phyloP scores from a whole-genome alignment of 2,329 filamentous ascomycete species.

The Lasiodiplodia sp. region DNA sequence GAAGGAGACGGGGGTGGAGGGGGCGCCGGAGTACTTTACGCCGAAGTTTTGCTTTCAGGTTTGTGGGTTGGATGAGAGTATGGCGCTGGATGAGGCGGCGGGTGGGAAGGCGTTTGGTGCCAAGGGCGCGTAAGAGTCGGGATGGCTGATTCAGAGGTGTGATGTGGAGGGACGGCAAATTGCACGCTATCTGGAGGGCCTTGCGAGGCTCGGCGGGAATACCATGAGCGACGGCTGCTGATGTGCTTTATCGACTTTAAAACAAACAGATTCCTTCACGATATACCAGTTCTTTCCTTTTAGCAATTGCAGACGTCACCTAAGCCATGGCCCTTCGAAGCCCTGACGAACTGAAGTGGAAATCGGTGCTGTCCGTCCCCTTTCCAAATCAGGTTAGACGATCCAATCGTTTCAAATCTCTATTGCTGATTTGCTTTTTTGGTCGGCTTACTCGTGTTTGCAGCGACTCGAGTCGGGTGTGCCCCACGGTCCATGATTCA shows the following conservation, averaged over 20 bases:
- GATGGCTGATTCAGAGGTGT: neutral
- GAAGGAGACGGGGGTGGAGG: conserved; percentile 52
- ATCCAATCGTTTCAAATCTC: too few relatives aligned
- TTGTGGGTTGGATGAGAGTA: conserved; percentile 59
- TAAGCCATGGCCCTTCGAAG: neutral
- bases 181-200: neutral
- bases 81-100: conserved; percentile 58
- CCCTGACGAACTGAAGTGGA: neutral
- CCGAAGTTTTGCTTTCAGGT: conserved; percentile 59
- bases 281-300: neutral
- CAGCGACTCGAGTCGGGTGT: too few relatives aligned
- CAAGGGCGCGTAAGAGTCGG: conserved; percentile 21
- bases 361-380: neutral
- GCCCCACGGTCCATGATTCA: too few relatives aligned
- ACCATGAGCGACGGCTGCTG: neutral
- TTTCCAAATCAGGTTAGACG: neutral
- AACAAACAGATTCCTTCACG: neutral
- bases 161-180: neutral
- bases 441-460: too few relatives aligned
- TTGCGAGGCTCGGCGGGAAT: neutral
- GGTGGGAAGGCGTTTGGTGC: conserved; percentile 46
- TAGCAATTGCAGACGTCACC: neutral
- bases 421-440: too few relatives aligned
- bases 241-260: neutral
- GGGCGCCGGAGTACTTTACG: conserved; percentile 49